Conservation (phyloP, 257 asterid genomes). For the Gentiana straminea region DNA sequence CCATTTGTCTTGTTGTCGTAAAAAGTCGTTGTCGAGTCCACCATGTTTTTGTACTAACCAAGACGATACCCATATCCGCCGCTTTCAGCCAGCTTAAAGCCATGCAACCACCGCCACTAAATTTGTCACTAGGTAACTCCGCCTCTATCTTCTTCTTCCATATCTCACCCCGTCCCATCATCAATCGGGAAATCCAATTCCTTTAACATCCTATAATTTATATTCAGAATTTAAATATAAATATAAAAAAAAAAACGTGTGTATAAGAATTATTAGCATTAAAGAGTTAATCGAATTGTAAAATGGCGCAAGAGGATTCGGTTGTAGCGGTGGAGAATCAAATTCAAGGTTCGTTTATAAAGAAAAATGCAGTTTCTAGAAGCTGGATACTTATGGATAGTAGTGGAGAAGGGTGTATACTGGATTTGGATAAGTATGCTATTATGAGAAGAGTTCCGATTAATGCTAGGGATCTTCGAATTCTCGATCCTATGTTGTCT, state of each 20-base stretch:
- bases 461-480: conserved; percentile 78
- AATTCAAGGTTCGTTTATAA: conserved; percentile 17
- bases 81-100: not conserved
- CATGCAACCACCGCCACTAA: conserved; percentile 4
- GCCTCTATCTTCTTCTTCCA: not conserved
- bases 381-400: conserved; percentile 59
- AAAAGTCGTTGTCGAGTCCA: too few relatives aligned
- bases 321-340: conserved; percentile 22
- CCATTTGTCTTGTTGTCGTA: too few relatives aligned
- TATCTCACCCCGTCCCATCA: conserved; percentile 1
- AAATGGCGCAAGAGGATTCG: conserved; percentile 28
- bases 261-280: not conserved
- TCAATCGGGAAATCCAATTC: not conserved
- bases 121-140: not conserved
- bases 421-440: conserved; percentile 79
- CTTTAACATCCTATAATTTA: not conserved
- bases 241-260: not conserved
- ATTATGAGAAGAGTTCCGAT: conserved; percentile 67
- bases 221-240: not conserved
- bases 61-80: too few relatives aligned
- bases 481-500: conserved; percentile 83
- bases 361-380: conserved; percentile 51
- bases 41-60: too few relatives aligned
- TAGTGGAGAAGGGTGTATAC: conserved; percentile 41
- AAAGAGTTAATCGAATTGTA: not conserved